Evolutionary conservation across 371 early-diverging fungal species (phyloP), one percentile per base, ranked within the genome.

Genomic region (Saksenaea oblongispora): DNA sequence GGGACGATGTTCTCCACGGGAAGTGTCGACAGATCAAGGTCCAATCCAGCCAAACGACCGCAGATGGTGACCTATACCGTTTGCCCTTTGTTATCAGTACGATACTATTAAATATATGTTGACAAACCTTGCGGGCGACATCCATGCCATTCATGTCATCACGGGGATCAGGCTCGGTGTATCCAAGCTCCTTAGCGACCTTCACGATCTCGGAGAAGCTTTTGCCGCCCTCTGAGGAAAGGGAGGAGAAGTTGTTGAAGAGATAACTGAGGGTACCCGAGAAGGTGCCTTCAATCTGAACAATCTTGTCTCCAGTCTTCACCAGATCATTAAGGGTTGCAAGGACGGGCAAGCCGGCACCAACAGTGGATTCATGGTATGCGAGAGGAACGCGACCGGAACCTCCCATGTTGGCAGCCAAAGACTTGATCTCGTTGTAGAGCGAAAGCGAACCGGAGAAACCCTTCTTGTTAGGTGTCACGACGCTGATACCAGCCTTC

Each of bases 91-190:
- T 35, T 60, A 17, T 31, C 31, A 41, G 47, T 28, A 55, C 10
- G 18, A n/a, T 42, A 42, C 9, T 42, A 4, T 42, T 42, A 18
- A n/a, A n/a, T 10, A 2, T 2, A 42, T 42, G 17, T 59, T 13
- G 0, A 42, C 11, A 51, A 14, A 90, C 93, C 82, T 98, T 98
- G 63, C 98, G 92, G 17, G 95, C 98, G n/a, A 98, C 97, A 72
- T 98, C 99, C 91, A 97, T 88, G 44, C 99, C 99, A 67, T 96
- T 98, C 69, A 98, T 84, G 70, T 98, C 99, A 73, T 98, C 99
- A 56, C 98, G 86, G 42, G 99, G 98, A 73, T 98, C 98, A 44
- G 99, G 99, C 72, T 98, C 99, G 22, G 99, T 98, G 79, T 95
- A 98, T 0, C 99, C 99, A 31, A 90, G 84, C 36, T 88, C 89